A percentile compares a stretch with the other conserved stretches of the same genome.
phyloP scores from a whole-genome alignment of 2,329 filamentous ascomycete species.

The Endocalyx cinctus region DNA sequence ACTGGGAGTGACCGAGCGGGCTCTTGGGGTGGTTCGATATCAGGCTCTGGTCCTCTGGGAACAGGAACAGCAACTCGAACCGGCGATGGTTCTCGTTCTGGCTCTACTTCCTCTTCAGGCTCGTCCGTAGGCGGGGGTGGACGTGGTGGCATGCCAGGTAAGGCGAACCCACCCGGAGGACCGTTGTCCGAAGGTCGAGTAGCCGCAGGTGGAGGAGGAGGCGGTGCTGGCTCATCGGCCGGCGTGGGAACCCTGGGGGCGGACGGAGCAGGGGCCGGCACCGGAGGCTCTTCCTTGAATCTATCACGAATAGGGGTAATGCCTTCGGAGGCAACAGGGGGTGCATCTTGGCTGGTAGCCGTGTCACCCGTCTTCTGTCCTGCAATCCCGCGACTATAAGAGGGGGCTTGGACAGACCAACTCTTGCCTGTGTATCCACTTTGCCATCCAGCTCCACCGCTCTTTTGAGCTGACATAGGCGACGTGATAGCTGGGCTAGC shows the following conservation, averaged over 20 bases:
- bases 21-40: conserved; percentile 46
- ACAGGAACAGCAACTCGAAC: conserved; percentile 85
- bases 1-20: conserved; percentile 58
- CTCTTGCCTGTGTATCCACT: conserved; percentile 86
- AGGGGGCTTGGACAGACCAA: conserved; percentile 80
- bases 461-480: conserved; percentile 63
- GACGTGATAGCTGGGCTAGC: conserved; percentile 41
- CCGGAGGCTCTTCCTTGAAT: conserved; percentile 73
- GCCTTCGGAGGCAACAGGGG: conserved; percentile 55
- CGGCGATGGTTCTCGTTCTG: conserved; percentile 62
- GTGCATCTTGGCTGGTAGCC: conserved; percentile 40
- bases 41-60: conserved; percentile 53
- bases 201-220: conserved; percentile 57
- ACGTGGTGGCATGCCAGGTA: conserved; percentile 69
- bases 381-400: conserved; percentile 60
- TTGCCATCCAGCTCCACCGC: conserved; percentile 67
- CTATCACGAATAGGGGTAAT: conserved; percentile 74
- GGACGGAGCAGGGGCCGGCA: conserved; percentile 39
- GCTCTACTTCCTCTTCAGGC: conserved; percentile 47
- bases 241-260: conserved; percentile 15
- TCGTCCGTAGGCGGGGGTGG: conserved; percentile 52
- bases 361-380: conserved; percentile 61
- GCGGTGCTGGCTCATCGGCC: conserved; percentile 46
- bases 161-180: conserved; percentile 69
- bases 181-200: conserved; percentile 45